These are phyloP conservation scores for Magnusiomyces suaveolens DNA, from an alignment of 1,139 yeast species.

Conservation along the genomic window DNA sequence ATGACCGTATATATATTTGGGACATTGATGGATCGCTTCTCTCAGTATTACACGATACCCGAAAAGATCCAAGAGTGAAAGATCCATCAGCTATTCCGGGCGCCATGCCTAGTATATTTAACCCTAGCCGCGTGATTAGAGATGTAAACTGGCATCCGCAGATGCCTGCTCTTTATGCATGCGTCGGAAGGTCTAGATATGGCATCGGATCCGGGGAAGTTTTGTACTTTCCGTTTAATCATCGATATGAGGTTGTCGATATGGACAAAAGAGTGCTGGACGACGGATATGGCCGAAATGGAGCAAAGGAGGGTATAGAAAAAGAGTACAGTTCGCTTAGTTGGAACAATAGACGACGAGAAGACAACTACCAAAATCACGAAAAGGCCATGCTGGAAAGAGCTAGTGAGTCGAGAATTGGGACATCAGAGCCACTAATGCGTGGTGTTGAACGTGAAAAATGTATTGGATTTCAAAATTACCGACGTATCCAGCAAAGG, in stretches of 20 bases:
- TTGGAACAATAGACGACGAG: neutral
- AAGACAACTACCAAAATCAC: neutral
- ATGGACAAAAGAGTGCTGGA: neutral
- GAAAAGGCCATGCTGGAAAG: neutral
- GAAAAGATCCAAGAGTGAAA: neutral
- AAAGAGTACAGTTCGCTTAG: too few species aligned
- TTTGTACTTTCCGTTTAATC: conserved; percentile 1
- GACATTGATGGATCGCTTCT: conserved; percentile 26
- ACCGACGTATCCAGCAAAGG: too few species aligned
- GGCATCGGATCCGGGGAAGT: neutral
- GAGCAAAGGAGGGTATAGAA: too few species aligned
- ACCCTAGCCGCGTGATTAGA: neutral
- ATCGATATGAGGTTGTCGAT: neutral
- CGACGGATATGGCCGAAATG: too few species aligned
- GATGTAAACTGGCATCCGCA: conserved; percentile 20
- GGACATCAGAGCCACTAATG: neutral
- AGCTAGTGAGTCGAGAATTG: neutral
- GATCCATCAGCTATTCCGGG: neutral
- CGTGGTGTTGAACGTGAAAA: neutral
- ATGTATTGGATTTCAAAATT: too few species aligned
- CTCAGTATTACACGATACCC: conserved; percentile 5
- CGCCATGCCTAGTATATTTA: neutral
- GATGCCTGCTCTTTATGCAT: conserved; percentile 15
- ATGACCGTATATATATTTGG: conserved; percentile 29
- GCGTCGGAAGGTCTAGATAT: neutral